Percentiles rank a stretch among this genome's conserved stretches.
phyloP scores from a whole-genome alignment of 257 asterid species.

The Przewalskia tangutica region DNA sequence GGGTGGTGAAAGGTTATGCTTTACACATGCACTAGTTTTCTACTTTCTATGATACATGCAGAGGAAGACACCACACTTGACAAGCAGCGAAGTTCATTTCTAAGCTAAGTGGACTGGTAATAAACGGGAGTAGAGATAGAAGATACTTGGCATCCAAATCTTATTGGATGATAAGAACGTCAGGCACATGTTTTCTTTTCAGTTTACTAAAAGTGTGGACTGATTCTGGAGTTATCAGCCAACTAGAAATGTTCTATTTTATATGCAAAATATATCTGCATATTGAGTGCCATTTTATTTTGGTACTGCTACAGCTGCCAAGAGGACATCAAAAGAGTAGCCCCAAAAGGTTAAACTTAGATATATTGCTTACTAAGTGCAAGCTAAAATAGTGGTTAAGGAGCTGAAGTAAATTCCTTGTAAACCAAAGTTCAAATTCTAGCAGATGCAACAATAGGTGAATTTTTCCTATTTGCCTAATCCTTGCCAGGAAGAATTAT shows the following conservation, averaged over 20 bases:
- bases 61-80: not conserved
- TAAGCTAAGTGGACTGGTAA: not conserved
- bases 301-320: not conserved
- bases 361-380: not conserved
- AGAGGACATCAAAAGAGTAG: not conserved
- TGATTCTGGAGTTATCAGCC: not conserved
- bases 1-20: not conserved
- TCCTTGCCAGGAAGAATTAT: not conserved
- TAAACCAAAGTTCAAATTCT: not conserved
- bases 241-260: not conserved
- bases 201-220: not conserved
- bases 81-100: not conserved
- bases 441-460: not conserved
- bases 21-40: not conserved
- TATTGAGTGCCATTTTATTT: not conserved
- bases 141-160: not conserved
- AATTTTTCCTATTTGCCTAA: not conserved
- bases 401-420: not conserved
- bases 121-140: not conserved
- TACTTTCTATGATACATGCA: not conserved
- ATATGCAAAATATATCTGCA: not conserved
- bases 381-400: not conserved
- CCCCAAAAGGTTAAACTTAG: not conserved
- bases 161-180: not conserved
- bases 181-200: not conserved